Conservation (phyloP, 345 rosid genomes). For the Leavenworthia alabamica region DNA sequence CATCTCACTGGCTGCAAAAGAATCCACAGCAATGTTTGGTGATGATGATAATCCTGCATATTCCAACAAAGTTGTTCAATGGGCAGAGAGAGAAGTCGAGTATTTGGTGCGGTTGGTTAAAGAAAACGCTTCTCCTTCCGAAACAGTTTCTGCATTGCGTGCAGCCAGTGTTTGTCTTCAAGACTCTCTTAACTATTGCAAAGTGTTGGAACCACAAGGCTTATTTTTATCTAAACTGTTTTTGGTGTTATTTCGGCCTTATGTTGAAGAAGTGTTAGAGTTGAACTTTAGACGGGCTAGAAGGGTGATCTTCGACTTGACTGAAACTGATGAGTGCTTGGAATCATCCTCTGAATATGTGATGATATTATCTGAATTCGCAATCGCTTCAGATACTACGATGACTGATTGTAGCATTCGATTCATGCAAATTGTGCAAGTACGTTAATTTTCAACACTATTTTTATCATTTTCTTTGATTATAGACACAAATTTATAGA, state of each 20-base stretch:
- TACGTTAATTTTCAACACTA: conserved; percentile 34
- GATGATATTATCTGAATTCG: conserved; percentile 54
- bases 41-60: conserved; percentile 88
- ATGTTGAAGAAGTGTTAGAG: conserved; percentile 87
- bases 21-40: conserved; percentile 70
- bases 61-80: conserved; percentile 79
- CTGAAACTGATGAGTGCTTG: conserved; percentile 51
- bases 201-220: conserved; percentile 76
- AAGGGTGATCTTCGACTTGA: conserved; percentile 50
- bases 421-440: conserved; percentile 73
- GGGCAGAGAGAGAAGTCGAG: conserved; percentile 97
- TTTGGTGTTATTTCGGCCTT: conserved; percentile 78
- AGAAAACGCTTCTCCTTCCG: conserved; percentile 76
- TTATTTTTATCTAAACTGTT: conserved; percentile 73
- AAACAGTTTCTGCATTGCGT: conserved; percentile 64
- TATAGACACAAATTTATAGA: not conserved
- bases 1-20: conserved; percentile 58
- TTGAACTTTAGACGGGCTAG: conserved; percentile 80
- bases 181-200: conserved; percentile 73
- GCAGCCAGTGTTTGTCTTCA: conserved; percentile 71
- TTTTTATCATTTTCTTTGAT: not conserved
- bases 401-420: conserved; percentile 71
- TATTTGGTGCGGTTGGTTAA: conserved; percentile 70
- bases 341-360: conserved; percentile 45
- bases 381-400: conserved; percentile 48